Percentiles rank a stretch among this genome's conserved stretches.
phyloP scores from a whole-genome alignment of 139 green algal genomes.

The Picochlorum sp. region DNA sequence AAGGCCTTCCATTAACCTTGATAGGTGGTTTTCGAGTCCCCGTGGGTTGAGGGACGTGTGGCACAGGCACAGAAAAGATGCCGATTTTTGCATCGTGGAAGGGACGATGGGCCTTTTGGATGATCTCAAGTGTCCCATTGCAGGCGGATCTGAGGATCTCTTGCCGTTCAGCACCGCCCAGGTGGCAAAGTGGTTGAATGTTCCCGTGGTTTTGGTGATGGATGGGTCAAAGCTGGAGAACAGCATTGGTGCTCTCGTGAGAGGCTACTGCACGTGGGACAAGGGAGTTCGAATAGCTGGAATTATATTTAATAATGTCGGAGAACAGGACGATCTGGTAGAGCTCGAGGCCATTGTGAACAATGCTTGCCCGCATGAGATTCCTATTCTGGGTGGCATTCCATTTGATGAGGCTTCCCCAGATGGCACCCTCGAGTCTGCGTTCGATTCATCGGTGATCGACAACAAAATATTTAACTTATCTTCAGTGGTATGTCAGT shows the following conservation, averaged over 20 bases:
- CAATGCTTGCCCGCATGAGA: constrained; percentile 24
- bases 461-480: constrained; percentile 18
- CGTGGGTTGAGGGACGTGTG: constrained; percentile 43
- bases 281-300: constrained; percentile 48
- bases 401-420: constrained; percentile 40
- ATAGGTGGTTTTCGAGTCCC: constrained; percentile 69
- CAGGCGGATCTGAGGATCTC: constrained; percentile 16
- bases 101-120: constrained; percentile 79
- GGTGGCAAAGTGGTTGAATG: constrained; percentile 68
- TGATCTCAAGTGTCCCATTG: constrained; percentile 47
- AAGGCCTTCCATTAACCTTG: constrained; percentile 65
- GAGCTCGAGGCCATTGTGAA: constrained; percentile 46
- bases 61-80: constrained; percentile 23
- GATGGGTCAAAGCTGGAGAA: constrained; percentile 55
- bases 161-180: constrained; percentile 62
- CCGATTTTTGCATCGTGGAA: constrained; percentile 75
- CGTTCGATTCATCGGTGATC: constrained; percentile 30
- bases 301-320: constrained; percentile 76
- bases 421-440: constrained; percentile 47
- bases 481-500: constrained; percentile 32
- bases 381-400: constrained; percentile 57
- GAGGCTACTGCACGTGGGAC: constrained; percentile 52
- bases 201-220: constrained; percentile 77
- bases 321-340: constrained; percentile 32
- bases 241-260: constrained; percentile 37